Percentiles rank a stretch among this genome's conserved stretches.
Evolutionary conservation across 805 yeast species (phyloP).

Genomic region (Diddensiella transvaalensis): DNA sequence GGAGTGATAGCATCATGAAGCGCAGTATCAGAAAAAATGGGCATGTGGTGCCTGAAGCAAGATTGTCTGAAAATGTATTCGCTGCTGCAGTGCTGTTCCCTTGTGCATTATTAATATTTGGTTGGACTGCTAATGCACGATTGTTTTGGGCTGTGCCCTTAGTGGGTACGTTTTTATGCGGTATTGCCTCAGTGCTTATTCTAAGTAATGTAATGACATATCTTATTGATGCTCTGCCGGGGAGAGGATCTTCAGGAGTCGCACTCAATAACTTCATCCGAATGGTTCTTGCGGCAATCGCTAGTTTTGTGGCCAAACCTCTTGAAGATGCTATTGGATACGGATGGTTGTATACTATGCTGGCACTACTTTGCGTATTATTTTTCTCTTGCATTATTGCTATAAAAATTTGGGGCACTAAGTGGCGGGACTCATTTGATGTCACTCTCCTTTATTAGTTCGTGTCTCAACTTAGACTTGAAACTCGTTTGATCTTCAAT

Average conservation of each 20-base stretch:
- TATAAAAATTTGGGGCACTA: slow-evolving; percentile 40
- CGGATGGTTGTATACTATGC: slow-evolving; percentile 66
- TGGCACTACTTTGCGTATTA: slow-evolving; percentile 44
- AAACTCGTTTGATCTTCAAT: background rate
- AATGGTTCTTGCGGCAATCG: slow-evolving; percentile 69
- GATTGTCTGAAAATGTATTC: slow-evolving; percentile 71
- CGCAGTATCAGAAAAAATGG: slow-evolving; percentile 52
- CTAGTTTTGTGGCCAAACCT: slow-evolving; percentile 73
- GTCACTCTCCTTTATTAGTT: slow-evolving; percentile 19
- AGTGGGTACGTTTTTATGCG: slow-evolving; percentile 77
- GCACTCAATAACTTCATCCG: slow-evolving; percentile 76
- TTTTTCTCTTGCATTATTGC: slow-evolving; percentile 21
- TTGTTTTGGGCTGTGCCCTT: slow-evolving; percentile 76
- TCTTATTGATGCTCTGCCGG: slow-evolving; percentile 79
- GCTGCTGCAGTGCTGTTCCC: slow-evolving; percentile 62
- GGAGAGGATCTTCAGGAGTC: slow-evolving; percentile 84
- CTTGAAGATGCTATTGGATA: slow-evolving; percentile 60
- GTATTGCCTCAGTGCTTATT: slow-evolving; percentile 78
- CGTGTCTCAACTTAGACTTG: background rate
- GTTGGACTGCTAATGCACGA: slow-evolving; percentile 72
- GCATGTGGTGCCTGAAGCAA: slow-evolving; percentile 73
- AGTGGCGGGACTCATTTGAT: slow-evolving; percentile 42
- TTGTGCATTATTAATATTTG: slow-evolving; percentile 64
- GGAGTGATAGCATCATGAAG: slow-evolving; percentile 63
- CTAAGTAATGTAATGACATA: slow-evolving; percentile 80